phyloP scores from a whole-genome alignment of 2,329 filamentous ascomycete species.

The Chrysosporium keratinophilum region DNA sequence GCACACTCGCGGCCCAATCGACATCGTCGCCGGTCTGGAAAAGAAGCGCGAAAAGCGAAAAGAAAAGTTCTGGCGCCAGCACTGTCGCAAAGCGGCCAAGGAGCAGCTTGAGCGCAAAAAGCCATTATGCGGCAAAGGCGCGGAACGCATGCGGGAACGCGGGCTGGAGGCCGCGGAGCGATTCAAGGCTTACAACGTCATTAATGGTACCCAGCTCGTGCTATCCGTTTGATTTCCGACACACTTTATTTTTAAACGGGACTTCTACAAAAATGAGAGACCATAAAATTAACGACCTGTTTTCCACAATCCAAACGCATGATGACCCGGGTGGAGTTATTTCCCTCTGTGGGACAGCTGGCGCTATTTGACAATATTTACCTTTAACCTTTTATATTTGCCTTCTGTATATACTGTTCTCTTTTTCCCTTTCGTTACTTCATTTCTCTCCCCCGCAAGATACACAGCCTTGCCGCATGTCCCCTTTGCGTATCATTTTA shows the following conservation, averaged over 20 bases:
- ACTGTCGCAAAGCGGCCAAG: constrained; percentile 70
- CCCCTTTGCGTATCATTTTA: constrained; percentile 21
- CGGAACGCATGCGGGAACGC: constrained; percentile 85
- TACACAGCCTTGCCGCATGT: constrained; percentile 10
- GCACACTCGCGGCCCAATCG: constrained; percentile 83
- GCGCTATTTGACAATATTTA: background rate
- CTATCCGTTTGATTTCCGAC: constrained; percentile 50
- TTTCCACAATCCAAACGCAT: background rate
- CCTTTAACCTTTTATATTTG: background rate
- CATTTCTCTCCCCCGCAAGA: constrained; percentile 1
- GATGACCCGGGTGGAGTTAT: background rate
- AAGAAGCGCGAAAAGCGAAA: constrained; percentile 84
- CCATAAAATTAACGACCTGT: background rate
- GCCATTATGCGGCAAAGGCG: constrained; percentile 72
- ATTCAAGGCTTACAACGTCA: constrained; percentile 54
- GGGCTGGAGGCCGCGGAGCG: constrained; percentile 82
- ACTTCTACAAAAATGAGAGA: background rate
- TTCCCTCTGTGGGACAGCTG: background rate
- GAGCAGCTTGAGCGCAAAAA: constrained; percentile 52
- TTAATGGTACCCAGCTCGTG: constrained; percentile 51
- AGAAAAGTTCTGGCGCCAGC: constrained; percentile 84
- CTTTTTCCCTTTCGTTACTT: background rate
- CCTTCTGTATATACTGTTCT: constrained; percentile 9
- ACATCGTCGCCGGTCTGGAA: constrained; percentile 94
- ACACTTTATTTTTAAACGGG: background rate